Evolutionary conservation across 495 filamentous ascomycete genomes (phyloP).

Genomic region (Tuber brumale): DNA sequence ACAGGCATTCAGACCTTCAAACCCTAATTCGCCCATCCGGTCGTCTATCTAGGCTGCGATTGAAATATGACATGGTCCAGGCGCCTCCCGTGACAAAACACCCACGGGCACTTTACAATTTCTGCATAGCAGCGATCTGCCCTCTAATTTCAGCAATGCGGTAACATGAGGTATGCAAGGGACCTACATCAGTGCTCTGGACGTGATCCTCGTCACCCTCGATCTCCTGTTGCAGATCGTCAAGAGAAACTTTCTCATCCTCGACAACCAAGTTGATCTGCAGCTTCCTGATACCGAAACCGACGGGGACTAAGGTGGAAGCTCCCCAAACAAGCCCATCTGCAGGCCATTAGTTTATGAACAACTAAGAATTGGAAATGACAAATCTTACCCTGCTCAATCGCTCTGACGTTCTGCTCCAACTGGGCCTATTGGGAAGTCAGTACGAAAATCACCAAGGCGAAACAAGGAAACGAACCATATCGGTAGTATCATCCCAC

Average conservation of each 20-base stretch:
- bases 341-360: neutral
- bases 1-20: neutral
- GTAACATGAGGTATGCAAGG: slow-evolving; percentile 6
- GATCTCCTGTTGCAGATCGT: slow-evolving; percentile 82
- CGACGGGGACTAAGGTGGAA: slow-evolving; percentile 78
- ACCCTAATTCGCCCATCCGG: neutral
- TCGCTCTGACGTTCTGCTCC: slow-evolving; percentile 73
- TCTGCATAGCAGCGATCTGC: slow-evolving; percentile 72
- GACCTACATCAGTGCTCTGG: slow-evolving; percentile 81
- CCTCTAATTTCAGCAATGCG: slow-evolving; percentile 12
- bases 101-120: slow-evolving; percentile 58
- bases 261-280: slow-evolving; percentile 97
- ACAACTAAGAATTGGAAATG: neutral
- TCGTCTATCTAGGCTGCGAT: slow-evolving; percentile 18
- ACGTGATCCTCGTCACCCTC: slow-evolving; percentile 91
- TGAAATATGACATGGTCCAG: slow-evolving; percentile 2
- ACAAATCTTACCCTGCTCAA: slow-evolving; percentile 57
- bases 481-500: slow-evolving; percentile 63
- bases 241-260: slow-evolving; percentile 87
- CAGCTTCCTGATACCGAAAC: slow-evolving; percentile 99
- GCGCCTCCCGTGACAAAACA: neutral
- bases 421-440: slow-evolving; percentile 60
- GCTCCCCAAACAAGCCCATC: slow-evolving; percentile 93
- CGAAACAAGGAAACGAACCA: slow-evolving; percentile 18
- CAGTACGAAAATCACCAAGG: slow-evolving; percentile 26